A percentile compares a stretch with the other conserved stretches of the same genome.
phyloP scores from a whole-genome alignment of 2,329 filamentous ascomycete species.

The Geosmithia flava region DNA sequence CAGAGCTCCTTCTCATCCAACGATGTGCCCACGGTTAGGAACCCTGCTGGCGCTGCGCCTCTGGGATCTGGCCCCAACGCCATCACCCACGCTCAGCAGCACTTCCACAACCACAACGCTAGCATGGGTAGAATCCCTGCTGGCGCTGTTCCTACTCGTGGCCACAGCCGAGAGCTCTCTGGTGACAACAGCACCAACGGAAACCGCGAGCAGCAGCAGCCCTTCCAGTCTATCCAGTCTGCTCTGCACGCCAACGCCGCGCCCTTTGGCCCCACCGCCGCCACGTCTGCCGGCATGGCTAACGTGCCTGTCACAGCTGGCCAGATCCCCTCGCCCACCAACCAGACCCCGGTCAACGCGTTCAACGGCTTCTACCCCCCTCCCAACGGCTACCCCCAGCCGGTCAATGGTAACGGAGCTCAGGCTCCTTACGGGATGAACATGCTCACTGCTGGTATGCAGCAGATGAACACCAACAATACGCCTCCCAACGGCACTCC shows the following conservation, averaged over 20 bases:
- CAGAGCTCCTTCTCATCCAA: slow-evolving; percentile 84
- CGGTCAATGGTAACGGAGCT: slow-evolving; percentile 1
- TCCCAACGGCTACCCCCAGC: neutral
- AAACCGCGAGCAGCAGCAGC: slow-evolving; percentile 29
- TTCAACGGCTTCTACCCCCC: slow-evolving; percentile 20
- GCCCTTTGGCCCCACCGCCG: slow-evolving; percentile 57
- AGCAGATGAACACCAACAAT: slow-evolving; percentile 46
- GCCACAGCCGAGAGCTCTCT: slow-evolving; percentile 60
- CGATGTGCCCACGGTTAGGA: slow-evolving; percentile 79
- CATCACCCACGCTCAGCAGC: slow-evolving; percentile 49
- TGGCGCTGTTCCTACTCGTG: slow-evolving; percentile 48
- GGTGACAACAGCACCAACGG: slow-evolving; percentile 27
- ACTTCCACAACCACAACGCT: slow-evolving; percentile 67
- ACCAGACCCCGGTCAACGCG: slow-evolving; percentile 10
- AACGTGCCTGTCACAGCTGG: slow-evolving; percentile 7
- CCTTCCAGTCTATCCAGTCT: slow-evolving; percentile 52
- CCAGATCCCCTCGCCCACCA: slow-evolving; percentile 11
- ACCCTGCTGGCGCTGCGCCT: slow-evolving; percentile 34
- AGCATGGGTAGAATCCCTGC: slow-evolving; percentile 70
- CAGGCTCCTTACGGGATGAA: slow-evolving; percentile 26
- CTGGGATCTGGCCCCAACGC: slow-evolving; percentile 24
- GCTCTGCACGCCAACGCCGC: slow-evolving; percentile 69
- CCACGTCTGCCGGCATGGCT: slow-evolving; percentile 14
- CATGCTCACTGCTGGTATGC: slow-evolving; percentile 57
- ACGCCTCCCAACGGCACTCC: slow-evolving; percentile 23